These are phyloP conservation scores for Solanum phureja DNA, from an alignment of 257 asterid genomes.

Conservation along the genomic window DNA sequence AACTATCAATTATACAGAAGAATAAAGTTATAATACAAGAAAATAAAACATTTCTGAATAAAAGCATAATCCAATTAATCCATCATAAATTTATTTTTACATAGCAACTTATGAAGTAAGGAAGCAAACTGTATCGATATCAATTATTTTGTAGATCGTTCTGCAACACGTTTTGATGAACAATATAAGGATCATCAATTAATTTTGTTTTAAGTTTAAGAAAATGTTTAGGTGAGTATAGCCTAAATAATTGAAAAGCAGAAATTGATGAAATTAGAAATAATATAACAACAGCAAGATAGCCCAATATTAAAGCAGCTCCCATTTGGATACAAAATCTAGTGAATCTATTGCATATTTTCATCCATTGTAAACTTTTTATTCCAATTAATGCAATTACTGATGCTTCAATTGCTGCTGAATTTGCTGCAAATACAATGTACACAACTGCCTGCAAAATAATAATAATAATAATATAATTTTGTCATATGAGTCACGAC, in stretches of 20 bases:
- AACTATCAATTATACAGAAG: background rate
- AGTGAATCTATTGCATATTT: constrained; percentile 42
- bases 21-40: background rate
- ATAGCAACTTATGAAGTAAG: background rate
- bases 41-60: background rate
- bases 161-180: background rate
- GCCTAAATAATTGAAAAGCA: constrained; percentile 43
- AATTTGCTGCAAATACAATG: constrained; percentile 32
- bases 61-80: background rate
- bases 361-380: constrained; percentile 54
- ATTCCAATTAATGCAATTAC: constrained; percentile 50
- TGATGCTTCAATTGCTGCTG: constrained; percentile 49
- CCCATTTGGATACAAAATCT: constrained; percentile 67
- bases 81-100: background rate
- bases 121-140: background rate
- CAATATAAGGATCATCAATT: background rate
- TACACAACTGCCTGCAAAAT: constrained; percentile 38
- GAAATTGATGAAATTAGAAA: constrained; percentile 35
- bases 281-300: constrained; percentile 28
- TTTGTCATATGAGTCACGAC: background rate
- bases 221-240: constrained; percentile 50
- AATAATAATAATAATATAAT: no score
- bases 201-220: constrained; percentile 26
- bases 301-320: constrained; percentile 34
- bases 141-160: background rate